Evolutionary conservation across 164 flowering plant genomes (phyloP), one percentile per base, ranked within the genome.

Genomic region (Akebia trifoliata): DNA sequence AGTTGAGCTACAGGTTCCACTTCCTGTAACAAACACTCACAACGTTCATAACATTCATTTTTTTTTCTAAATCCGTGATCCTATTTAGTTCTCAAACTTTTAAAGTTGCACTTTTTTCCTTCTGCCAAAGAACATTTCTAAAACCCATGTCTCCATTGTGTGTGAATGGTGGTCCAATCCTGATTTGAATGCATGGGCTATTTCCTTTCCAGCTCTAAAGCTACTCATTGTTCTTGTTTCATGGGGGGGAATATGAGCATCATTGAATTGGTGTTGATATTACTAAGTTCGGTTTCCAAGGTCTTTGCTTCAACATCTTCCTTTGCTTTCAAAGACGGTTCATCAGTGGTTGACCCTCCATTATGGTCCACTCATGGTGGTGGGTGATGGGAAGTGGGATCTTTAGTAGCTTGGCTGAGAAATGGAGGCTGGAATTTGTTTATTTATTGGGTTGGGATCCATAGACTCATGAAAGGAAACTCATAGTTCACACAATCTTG

Each of bases 271-370:
- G 32, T 20, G 11, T 50, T 50, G 29, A 6, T 45, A 25, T n/a
- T n/a, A 25, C 3, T 18, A 18, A 6, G 49, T 22, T 45, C 24
- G 29, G 28, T 10, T 30, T 28, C 54, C 22, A 2, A n/a, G 3
- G 1, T 42, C 1, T 37, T 18, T 42, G 8, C 8, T 8, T 0
- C n/a, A 31, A 17, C 54, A 50, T 20, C 11, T 50, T 31, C 38
- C 9, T 31, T 17, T 31, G 35, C 54, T 31, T 48, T 15, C 17
- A n/a, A 2, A 3, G 10, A 26, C 18, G 4, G 0, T 11, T 6
- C 32, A 4, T 26, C 28, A 32, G 51, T 48, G 34, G 51, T n/a
- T 48, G 51, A 12, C 51, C 51, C 30, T 26, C 18, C 30, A 48
- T 48, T 26, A 42, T 22, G 4, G 7, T 20, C 21, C 9, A 22